Evolutionary conservation across 352 stramenopile genomes (phyloP).

Genomic region (Phytopythium litorale): DNA sequence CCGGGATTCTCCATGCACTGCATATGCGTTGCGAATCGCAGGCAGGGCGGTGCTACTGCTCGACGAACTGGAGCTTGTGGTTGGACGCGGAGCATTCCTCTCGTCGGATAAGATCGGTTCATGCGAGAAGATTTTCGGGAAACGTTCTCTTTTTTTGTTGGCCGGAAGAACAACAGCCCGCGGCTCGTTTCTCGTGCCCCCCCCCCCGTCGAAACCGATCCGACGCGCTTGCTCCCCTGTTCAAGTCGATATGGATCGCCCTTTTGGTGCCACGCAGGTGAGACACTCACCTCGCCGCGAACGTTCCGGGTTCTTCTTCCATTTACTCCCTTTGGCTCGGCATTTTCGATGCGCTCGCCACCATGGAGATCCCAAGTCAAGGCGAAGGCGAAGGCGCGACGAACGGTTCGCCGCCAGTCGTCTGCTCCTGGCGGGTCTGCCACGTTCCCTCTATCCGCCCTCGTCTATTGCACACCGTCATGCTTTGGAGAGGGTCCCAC

Average conservation of each 20-base stretch:
- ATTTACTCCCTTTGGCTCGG: not conserved
- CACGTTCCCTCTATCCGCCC: not conserved
- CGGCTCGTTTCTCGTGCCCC: not conserved
- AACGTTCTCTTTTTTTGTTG: conserved; percentile 2
- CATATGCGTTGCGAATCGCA: too few species aligned
- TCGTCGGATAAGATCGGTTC: not conserved
- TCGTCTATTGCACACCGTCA: not conserved
- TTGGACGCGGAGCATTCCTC: too few species aligned
- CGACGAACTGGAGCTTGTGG: too few species aligned
- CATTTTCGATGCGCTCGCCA: not conserved
- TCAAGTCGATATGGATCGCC: not conserved
- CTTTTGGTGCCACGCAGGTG: not conserved
- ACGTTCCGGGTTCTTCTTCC: not conserved
- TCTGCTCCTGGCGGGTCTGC: not conserved
- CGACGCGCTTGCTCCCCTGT: not conserved
- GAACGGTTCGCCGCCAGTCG: not conserved
- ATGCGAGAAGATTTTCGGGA: not conserved
- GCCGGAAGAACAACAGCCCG: not conserved
- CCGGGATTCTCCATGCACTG: too few species aligned
- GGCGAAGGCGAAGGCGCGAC: not conserved
- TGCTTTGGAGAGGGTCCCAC: not conserved
- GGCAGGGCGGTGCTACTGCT: too few species aligned
- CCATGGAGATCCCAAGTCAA: not conserved
- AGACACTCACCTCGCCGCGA: not conserved
- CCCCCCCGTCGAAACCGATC: not conserved